These are phyloP conservation scores for Stachybotrys elegans DNA, from an alignment of 2,329 filamentous ascomycete species.

Conservation along the genomic window DNA sequence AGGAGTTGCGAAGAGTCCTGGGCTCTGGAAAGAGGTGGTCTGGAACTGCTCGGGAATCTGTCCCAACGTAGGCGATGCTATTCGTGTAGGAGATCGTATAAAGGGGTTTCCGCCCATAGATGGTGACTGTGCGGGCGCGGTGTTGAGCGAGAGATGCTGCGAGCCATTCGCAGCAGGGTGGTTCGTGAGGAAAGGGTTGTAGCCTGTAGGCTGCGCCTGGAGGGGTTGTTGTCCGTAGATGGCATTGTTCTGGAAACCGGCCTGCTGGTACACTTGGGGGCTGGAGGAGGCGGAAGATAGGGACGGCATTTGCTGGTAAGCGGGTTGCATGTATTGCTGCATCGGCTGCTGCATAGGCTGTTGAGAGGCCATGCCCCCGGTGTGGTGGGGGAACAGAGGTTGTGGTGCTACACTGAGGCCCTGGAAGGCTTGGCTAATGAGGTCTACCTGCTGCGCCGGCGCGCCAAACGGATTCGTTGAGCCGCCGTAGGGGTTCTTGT, in stretches of 20 bases:
- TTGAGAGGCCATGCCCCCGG: constrained; percentile 51
- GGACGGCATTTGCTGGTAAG: background rate
- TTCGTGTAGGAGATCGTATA: constrained; percentile 41
- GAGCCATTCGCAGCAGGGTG: constrained; percentile 20
- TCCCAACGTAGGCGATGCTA: constrained; percentile 43
- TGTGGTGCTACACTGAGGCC: constrained; percentile 64
- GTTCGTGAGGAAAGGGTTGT: constrained; percentile 49
- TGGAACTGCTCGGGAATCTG: constrained; percentile 51
- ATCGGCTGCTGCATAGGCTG: constrained; percentile 39
- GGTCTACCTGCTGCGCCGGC: constrained; percentile 32
- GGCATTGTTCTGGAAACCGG: constrained; percentile 37
- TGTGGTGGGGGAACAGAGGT: constrained; percentile 70
- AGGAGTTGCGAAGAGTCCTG: constrained; percentile 22
- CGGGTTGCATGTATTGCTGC: constrained; percentile 37
- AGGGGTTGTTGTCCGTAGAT: constrained; percentile 32
- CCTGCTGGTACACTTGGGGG: constrained; percentile 32
- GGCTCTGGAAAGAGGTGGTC: constrained; percentile 33
- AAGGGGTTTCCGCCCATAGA: constrained; percentile 45
- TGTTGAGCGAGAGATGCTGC: constrained; percentile 35
- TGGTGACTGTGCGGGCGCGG: constrained; percentile 21
- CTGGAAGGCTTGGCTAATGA: constrained; percentile 67
- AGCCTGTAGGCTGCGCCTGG: constrained; percentile 35
- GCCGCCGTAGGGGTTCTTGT: constrained; percentile 48
- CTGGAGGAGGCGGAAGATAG: constrained; percentile 30
- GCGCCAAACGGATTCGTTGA: constrained; percentile 68